Percentiles rank a stretch among this genome's conserved stretches.
These are phyloP conservation scores for Gaeumannomyces tritici DNA, from an alignment of 2,329 filamentous ascomycete species.

Conservation along the genomic window DNA sequence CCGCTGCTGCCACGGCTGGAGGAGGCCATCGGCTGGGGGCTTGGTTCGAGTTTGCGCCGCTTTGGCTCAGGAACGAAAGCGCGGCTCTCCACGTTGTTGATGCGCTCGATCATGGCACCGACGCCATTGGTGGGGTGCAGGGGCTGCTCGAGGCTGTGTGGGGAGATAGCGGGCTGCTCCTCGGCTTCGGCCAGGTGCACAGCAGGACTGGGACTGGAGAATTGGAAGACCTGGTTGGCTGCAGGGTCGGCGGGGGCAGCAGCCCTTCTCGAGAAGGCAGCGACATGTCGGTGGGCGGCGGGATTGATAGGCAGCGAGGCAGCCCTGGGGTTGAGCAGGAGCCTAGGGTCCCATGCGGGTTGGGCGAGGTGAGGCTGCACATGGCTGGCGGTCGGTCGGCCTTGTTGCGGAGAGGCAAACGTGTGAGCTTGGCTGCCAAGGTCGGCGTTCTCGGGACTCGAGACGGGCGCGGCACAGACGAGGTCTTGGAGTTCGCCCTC, in stretches of 20 bases:
- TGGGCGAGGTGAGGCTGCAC: constrained; percentile 8
- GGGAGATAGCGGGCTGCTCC: constrained; percentile 3
- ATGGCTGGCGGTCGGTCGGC: constrained; percentile 13
- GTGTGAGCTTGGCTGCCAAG: not conserved
- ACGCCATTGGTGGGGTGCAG: constrained; percentile 22
- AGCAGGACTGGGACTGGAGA: constrained; percentile 17
- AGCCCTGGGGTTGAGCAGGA: constrained; percentile 26
- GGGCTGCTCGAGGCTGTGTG: too few species aligned
- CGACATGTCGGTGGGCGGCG: not conserved
- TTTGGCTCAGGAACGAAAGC: constrained; percentile 49
- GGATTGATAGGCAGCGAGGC: constrained; percentile 4
- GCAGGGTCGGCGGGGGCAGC: constrained; percentile 16
- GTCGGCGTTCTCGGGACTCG: too few species aligned
- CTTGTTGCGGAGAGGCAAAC: not conserved
- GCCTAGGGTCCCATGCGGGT: constrained; percentile 20
- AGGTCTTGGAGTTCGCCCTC: not conserved
- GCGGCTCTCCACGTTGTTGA: constrained; percentile 67
- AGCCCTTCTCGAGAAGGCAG: not conserved
- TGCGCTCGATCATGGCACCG: constrained; percentile 59
- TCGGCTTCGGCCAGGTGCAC: constrained; percentile 12
- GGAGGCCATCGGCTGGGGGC: not conserved
- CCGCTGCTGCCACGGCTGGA: constrained; percentile 39
- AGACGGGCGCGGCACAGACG: not conserved
- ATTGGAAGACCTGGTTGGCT: constrained; percentile 20
- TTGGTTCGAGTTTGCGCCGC: constrained; percentile 45